A percentile compares a stretch with the other conserved stretches of the same genome.
Evolutionary conservation across 257 asterid genomes (phyloP).

Genomic region (Lithospermum erythrorhizon): DNA sequence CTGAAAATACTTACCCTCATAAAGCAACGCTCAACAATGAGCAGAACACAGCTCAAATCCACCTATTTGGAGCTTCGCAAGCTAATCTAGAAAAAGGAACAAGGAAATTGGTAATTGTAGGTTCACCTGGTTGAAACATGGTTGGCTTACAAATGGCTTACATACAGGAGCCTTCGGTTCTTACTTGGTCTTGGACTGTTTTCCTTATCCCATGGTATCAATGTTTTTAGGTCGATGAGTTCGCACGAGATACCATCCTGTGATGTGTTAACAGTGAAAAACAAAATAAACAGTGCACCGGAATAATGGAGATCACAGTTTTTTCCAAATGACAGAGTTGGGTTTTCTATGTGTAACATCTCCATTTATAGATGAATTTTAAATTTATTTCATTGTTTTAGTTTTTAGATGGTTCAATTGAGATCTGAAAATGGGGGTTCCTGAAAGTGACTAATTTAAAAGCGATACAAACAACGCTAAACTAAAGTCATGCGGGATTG

Average conservation of each 20-base stretch:
- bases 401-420: no score
- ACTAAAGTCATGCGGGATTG: no score
- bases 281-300: not conserved
- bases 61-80: conserved; percentile 98
- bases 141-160: not conserved
- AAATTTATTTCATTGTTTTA: no score
- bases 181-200: conserved; percentile 81
- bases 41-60: conserved; percentile 99
- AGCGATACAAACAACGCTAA: no score
- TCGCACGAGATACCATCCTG: conserved; percentile 99
- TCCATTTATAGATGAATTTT: no score
- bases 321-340: no score
- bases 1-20: conserved; percentile 40
- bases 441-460: no score
- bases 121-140: conserved; percentile 1
- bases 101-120: conserved; percentile 4
- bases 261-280: conserved; percentile 1
- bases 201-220: conserved; percentile 99
- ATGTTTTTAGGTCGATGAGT: conserved; percentile 78
- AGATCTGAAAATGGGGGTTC: no score
- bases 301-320: not conserved
- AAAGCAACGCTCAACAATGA: conserved; percentile 85
- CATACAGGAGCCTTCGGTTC: conserved; percentile 89
- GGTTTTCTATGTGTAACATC: no score
- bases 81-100: conserved; percentile 43